Percentiles rank a stretch among this genome's conserved stretches.
Evolutionary conservation across 2,329 filamentous ascomycete genomes (phyloP).

Genomic region (Metarhizium guizhouense): DNA sequence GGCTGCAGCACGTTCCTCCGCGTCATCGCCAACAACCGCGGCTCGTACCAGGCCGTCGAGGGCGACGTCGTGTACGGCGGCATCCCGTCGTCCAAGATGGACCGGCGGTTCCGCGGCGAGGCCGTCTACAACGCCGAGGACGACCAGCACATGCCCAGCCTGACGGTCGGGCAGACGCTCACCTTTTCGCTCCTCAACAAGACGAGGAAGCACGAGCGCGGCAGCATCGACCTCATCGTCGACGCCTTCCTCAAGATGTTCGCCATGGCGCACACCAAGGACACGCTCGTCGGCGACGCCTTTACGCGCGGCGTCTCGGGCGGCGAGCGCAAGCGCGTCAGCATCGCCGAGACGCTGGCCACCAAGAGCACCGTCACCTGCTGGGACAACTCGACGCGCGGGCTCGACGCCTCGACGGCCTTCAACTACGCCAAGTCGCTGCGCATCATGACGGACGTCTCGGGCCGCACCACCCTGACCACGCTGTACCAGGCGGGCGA

Average conservation of each 20-base stretch:
- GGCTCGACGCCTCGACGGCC: conserved; percentile 71
- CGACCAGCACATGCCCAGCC: conserved; percentile 62
- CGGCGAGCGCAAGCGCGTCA: conserved; percentile 72
- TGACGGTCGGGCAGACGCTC: conserved; percentile 72
- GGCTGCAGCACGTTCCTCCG: conserved; percentile 74
- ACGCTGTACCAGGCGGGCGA: conserved; percentile 12
- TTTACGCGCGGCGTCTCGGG: conserved; percentile 65
- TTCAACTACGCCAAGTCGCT: conserved; percentile 66
- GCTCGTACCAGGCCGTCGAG: conserved; percentile 52
- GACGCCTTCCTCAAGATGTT: conserved; percentile 69
- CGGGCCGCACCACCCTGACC: conserved; percentile 18
- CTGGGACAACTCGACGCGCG: conserved; percentile 75
- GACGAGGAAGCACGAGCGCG: conserved; percentile 56
- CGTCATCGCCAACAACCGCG: conserved; percentile 56
- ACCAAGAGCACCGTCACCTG: conserved; percentile 65
- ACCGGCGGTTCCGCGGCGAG: conserved; percentile 62
- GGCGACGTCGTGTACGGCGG: conserved; percentile 54
- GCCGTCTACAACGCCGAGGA: conserved; percentile 74
- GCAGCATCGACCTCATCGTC: conserved; percentile 54
- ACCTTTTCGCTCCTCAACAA: conserved; percentile 69
- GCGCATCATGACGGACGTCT: conserved; percentile 67
- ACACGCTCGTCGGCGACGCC: conserved; percentile 69
- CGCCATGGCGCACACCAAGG: conserved; percentile 64
- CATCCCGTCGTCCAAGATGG: conserved; percentile 58
- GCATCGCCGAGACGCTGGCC: conserved; percentile 68